Evolutionary conservation across 192 early-diverging fungal genomes (phyloP), one percentile per base, ranked within the genome.

Genomic region (Backusella mclennaniae): DNA sequence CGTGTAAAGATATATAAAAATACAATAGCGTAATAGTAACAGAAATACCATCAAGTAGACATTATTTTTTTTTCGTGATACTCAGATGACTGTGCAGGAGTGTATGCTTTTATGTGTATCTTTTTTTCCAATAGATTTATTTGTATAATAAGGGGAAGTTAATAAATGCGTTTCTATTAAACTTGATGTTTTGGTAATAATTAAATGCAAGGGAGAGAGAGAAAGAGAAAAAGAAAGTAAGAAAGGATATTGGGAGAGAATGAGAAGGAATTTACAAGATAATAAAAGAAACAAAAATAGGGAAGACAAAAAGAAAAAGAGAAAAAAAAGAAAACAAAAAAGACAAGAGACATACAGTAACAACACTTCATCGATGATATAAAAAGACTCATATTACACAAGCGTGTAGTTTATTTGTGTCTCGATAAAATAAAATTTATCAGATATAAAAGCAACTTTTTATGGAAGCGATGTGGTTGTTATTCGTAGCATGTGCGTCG

Each of bases 401-500:
- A 49, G 46, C n/a, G 46, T 49, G 1, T n/a, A 49, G 46, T n/a
- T 49, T 59, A 12, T 59, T 59, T 59, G 23, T 26, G 53, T 59
- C 23, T 59, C 53, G 9, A 23, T 59, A 23, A 59, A 49, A 49
- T 49, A 49, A 44, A 44, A 44, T 44, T 44, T 44, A 44, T 14
- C 14, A 4, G 15, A 49, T 49, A 49, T 19, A 49, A 59, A 26
- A 26, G n/a, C 42, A 44, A 59, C 23, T 59, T 59, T n/a, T 59
- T 59, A 59, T 59, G 21, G 53, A 59, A 59, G 53, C 53, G 21
- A 59, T 59, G 53, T 59, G 11, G 53, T 59, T 59, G 53, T 59
- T 59, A 59, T 59, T 59, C 53, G 23, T 59, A 59, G 53, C 53
- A 59, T 59, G 53, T 59, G 53, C 53, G 53, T 59, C 53, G 53